Conservation (phyloP, 1,284 basidiomycete genomes). For the Pseudozyma tsukubaensis region DNA sequence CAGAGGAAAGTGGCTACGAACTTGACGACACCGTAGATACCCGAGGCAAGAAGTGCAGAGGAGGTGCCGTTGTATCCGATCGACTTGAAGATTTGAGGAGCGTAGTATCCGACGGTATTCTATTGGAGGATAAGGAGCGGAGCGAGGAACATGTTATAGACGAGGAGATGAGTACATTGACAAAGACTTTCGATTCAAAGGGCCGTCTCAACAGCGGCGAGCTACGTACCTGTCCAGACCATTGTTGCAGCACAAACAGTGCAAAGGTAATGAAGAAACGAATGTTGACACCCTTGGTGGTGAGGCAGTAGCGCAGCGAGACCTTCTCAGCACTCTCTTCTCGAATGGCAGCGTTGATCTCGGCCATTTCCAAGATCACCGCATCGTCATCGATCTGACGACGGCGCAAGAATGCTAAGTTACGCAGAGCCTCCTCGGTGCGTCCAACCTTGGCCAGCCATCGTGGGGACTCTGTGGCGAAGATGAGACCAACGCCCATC, state of each 20-base stretch:
- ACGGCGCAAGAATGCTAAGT: constrained; percentile 69
- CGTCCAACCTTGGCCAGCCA: constrained; percentile 70
- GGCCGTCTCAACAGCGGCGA: too few species aligned
- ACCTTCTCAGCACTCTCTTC: constrained; percentile 65
- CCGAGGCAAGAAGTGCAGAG: constrained; percentile 70
- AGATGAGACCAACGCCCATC: constrained; percentile 79
- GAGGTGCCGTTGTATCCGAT: constrained; percentile 69
- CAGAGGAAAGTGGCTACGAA: constrained; percentile 52
- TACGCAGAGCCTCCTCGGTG: constrained; percentile 68
- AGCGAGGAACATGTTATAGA: constrained; percentile 1
- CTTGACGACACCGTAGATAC: constrained; percentile 71
- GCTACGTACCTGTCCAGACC: constrained; percentile 64
- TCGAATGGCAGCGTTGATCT: constrained; percentile 65
- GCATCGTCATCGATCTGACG: constrained; percentile 67
- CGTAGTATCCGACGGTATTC: constrained; percentile 32
- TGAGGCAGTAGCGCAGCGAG: constrained; percentile 69
- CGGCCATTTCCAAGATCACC: constrained; percentile 68
- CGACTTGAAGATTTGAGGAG: constrained; percentile 67
- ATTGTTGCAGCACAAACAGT: constrained; percentile 69
- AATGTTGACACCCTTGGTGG: constrained; percentile 69
- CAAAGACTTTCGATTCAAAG: neutral
- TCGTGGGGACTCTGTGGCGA: constrained; percentile 73
- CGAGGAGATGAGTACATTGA: neutral
- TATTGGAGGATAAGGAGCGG: too few species aligned
- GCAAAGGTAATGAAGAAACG: constrained; percentile 69